Evolutionary conservation across 2,329 filamentous ascomycete genomes (phyloP), one percentile per base, ranked within the genome.

Genomic region (Neonectria sp.): DNA sequence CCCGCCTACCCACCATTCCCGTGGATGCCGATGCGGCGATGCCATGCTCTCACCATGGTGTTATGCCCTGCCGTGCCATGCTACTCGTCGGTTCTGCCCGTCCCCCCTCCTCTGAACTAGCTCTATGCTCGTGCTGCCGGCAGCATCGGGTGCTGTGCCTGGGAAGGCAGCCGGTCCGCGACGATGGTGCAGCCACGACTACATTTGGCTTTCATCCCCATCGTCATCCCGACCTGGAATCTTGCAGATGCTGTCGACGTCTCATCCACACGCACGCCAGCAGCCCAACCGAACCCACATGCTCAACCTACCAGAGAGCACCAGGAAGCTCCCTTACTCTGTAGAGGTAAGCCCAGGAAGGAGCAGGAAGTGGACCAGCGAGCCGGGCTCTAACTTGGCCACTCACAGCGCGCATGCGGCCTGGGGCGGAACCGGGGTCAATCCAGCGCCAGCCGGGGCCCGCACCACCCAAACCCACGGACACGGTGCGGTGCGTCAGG

Each of bases 381-480:
- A 60, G 49, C 24, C 31, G 46, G 29, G 58, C 63, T 61, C 58
- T 52, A 35, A 60, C 45, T 31, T 40, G 46, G 29, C 63, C 63
- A 65, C 46, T 65, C 63, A 65, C 49, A 48, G 27, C 57, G 45
- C 53, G 35, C 55, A 55, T 52, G 58, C 48, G 49, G 62, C 68
- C 71, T 73, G 68, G 70, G 60, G 67, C 57, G 45, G 37, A 63
- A 63, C 71, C 71, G 49, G 64, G 52, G 57, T 56, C 63, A 70
- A 68, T 71, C 15, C 66, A 70, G 66, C 68, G 60, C 67, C 60
- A 73, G 61, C 73, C 55, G 65, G 70, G 70, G 71, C 70, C 37
- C 61, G 71, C 67, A 73, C 71, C 73, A 75, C 73, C 73, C 73
- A 75, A 75, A 75, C 66, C 73, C 73, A 74, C 66, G 73, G 73